phyloP scores from a whole-genome alignment of 371 early-diverging fungal genomes.

The Apophysomyces variabilis region DNA sequence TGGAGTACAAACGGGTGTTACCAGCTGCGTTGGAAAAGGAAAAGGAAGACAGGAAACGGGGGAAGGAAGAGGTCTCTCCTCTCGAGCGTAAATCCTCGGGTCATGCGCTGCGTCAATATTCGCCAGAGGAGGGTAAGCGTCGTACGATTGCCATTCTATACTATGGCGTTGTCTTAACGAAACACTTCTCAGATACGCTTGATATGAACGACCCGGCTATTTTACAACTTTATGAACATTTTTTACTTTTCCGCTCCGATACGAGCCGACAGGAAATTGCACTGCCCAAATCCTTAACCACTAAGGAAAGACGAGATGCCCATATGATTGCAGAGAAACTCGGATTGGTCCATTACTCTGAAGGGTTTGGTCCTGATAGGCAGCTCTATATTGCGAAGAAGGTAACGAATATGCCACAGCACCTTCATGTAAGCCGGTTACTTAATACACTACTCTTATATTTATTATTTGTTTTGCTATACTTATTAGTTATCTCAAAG shows the following conservation, averaged over 20 bases:
- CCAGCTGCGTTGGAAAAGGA: conserved; percentile 26
- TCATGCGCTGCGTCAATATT: conserved; percentile 41
- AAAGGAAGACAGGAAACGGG: conserved; percentile 19
- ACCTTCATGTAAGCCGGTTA: conserved; percentile 22
- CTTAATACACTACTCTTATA: background rate
- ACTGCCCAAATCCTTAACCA: conserved; percentile 51
- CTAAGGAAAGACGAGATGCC: conserved; percentile 56
- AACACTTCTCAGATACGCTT: conserved; percentile 38
- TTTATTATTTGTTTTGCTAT: background rate
- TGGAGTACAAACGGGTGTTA: conserved; percentile 77
- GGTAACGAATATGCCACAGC: conserved; percentile 29
- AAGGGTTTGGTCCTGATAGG: conserved; percentile 56
- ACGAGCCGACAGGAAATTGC: conserved; percentile 65
- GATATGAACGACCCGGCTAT: conserved; percentile 75
- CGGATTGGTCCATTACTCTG: conserved; percentile 56
- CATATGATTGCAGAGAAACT: conserved; percentile 64
- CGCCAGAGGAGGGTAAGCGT: conserved; percentile 41
- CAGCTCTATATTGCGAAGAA: conserved; percentile 45
- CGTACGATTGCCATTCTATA: conserved; percentile 14
- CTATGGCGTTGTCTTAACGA: conserved; percentile 23
- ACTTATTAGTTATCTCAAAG: conserved; percentile 25
- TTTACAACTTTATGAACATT: conserved; percentile 67
- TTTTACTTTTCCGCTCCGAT: conserved; percentile 73
- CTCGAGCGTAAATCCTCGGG: conserved; percentile 42
- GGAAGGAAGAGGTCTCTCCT: conserved; percentile 43